Evolutionary conservation across 2,329 filamentous ascomycete species (phyloP), one percentile per base, ranked within the genome.

Genomic region (Penicillium rolfsii): DNA sequence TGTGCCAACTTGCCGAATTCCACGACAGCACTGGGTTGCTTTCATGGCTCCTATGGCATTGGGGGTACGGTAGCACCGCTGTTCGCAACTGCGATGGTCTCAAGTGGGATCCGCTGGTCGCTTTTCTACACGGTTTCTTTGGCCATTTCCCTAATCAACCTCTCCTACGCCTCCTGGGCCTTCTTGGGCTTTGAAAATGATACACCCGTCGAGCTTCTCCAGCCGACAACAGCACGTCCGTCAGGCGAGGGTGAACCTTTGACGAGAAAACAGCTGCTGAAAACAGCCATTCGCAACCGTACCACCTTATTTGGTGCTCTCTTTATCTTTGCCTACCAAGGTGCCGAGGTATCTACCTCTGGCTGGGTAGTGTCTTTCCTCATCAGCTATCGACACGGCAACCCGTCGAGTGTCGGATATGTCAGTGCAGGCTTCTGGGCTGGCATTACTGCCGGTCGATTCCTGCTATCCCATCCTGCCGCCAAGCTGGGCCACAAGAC

Each of bases 361-460:
- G 91, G 91, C 56, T 96, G 91, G 92, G 89, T 94, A 52, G 92
- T 94, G 63, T 92, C 89, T 2, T 96, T 93, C 79, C 80, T 96
- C 41, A 92, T 95, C 75, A 84, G 84, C 53, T 85, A 87, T 64
- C 87, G 91, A 40, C 80, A 87, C 59, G 91, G 90, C 14, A 83
- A 89, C 67, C 90, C 90, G 6, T 81, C 84, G 0, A 81, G 83
- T 3, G 90, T 95, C 19, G 91, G 92, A 38, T 95, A 95, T 74
- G 90, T 95, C 24, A 92, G 90, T 1, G 83, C 90, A 1, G 84
- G 84, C 5, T 87, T 87, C 72, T 87, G 85, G 84, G 84, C 80
- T 41, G 90, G 91, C 60, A 91, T 94, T 70, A 93, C 90, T 0
- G 72, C 91, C 1, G 91, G 91, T 1, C 86, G 92, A 1, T 91